Base-by-base conservation (phyloP, 2,329 filamentous ascomycete genomes). In the Hypoxylon rubiginosum region DNA sequence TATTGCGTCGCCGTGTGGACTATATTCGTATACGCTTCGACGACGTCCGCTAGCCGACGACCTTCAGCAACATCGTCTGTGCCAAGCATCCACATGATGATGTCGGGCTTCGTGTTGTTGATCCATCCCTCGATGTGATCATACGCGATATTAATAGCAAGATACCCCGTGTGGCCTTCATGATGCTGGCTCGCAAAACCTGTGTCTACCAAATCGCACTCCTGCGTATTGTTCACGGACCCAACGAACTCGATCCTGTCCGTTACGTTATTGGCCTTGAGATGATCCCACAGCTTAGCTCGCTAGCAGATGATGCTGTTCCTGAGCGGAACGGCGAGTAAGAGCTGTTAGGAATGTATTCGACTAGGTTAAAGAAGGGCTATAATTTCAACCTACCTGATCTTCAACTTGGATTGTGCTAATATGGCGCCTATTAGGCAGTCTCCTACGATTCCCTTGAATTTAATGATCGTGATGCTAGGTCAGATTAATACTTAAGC, bases 261-360 rank as follows among this genome's bases (percentile, higher is more conserved):
- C n/a, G 78, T 72, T 3, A 79, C 62, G 8, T 76, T 76, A 21
- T 77, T 79, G 3, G 71, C 71, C 26, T 73, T 73, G 6, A 83
- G 74, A 60, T 75, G 72, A 58, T 79, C 75, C 81, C 81, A 83
- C 8, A 83, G 73, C 19, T 79, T 63, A 11, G 80, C 74, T 6
- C 82, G 75, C 82, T 81, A 83, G 73, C 82, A 83, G 46, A 79
- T 81, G 70, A 83, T 82, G 64, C 77, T 79, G 71, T 83, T 81
- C 5, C 81, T 81, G 13, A 83, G 75, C 4, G 79, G 79, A 80
- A 82, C 78, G 79, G 11, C n/a, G 9, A 28, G 10, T 5, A n/a
- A 13, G 34, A 7, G 34, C 51, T 58, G 54, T 34, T 3, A 48
- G 24, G n/a, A 24, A 7, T 49, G 15, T 8, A 19, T 21, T 17